phyloP scores from a whole-genome alignment of 2,329 filamentous ascomycete genomes.

The Verruconis gallopava region DNA sequence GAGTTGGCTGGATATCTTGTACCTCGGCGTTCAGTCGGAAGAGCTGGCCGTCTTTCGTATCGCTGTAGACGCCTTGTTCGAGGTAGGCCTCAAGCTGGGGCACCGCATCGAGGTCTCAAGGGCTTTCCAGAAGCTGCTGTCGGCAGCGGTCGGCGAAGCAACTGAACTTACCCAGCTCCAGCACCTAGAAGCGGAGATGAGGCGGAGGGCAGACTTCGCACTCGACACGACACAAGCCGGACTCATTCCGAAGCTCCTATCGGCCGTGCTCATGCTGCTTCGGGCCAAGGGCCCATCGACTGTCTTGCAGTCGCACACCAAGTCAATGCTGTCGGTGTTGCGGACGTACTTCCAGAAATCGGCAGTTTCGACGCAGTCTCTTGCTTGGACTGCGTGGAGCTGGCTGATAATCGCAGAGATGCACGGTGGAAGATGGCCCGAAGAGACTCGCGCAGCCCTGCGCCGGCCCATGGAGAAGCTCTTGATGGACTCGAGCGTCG shows the following conservation, averaged over 20 bases:
- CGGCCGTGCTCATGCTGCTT: background rate
- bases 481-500: background rate
- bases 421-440: background rate
- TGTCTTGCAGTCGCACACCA: background rate
- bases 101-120: background rate
- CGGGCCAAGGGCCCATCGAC: background rate
- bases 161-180: background rate
- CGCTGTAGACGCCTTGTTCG: background rate
- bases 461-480: background rate
- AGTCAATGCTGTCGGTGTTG: background rate
- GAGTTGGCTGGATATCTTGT: background rate
- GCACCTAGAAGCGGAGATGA: background rate
- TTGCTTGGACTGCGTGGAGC: background rate
- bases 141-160: background rate
- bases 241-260: background rate
- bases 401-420: background rate
- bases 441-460: background rate
- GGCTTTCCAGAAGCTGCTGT: background rate
- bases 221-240: background rate
- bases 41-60: background rate
- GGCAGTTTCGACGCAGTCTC: background rate
- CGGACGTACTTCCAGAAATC: background rate
- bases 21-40: background rate
- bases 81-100: background rate
- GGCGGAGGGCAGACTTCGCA: background rate